Evolutionary conservation across 2,329 filamentous ascomycete genomes (phyloP), one percentile per base, ranked within the genome.

Genomic region (Rhinocladiella mackenziei): DNA sequence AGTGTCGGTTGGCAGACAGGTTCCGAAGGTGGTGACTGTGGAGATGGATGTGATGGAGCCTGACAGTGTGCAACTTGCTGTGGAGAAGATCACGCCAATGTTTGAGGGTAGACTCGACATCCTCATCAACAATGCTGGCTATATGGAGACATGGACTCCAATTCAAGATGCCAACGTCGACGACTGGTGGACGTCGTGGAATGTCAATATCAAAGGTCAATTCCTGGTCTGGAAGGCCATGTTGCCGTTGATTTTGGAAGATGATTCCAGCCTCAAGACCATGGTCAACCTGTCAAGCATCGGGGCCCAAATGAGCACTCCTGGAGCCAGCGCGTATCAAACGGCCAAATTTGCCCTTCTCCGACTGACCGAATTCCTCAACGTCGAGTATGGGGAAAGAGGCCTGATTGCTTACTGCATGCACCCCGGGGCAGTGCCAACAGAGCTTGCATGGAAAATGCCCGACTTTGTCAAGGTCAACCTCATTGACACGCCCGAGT

Each of bases 321-420:
- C 58, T 0, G 64, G 64, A 1, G 66, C 60, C 0, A 72, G 68
- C 7, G 64, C 64, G 0, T 77, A 77, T 53, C 69, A 73, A 54
- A 61, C 62, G 2, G 60, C 62, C 36, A 76, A 76, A 52, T 62
- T 75, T 26, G 43, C 69, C 0, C 48, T 70, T 1, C 58, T 65
- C 35, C 65, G 71, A 4, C 57, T 76, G 9, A 67, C 62, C 13
- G 69, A 77, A 54, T 73, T 68, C 45, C 44, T 72, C 14, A 60
- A 58, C 3, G 46, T 47, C 20, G 74, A 77, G 49, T 70, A 76
- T 50, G 56, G 54, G 6, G 59, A 64, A 7, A 55, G 71, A 32
- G 51, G 53, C 2, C 30, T 56, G 7, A 18, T 54, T 6, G 47
- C 39, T 9, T 54, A 46, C 33, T 37, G 37, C 10, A 39, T 49